Evolutionary conservation across 345 rosid species (phyloP).

Genomic region (Eucalyptus melliodora): DNA sequence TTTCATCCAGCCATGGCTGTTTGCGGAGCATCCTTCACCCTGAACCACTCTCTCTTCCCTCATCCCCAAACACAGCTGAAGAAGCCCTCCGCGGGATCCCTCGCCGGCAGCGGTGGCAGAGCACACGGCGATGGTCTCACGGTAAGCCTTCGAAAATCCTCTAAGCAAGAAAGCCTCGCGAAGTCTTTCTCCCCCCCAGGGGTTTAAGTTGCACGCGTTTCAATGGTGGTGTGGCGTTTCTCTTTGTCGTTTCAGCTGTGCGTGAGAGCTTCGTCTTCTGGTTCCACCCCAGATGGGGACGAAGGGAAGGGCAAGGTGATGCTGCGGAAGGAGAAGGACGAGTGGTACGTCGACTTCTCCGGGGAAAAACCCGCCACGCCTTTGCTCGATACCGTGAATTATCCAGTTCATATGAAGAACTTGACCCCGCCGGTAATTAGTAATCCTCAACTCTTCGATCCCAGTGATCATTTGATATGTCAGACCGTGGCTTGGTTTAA

Average conservation of each 20-base stretch:
- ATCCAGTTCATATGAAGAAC: conserved; percentile 73
- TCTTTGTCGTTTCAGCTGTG: conserved; percentile 9
- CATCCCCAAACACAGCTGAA: not conserved
- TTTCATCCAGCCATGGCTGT: not conserved
- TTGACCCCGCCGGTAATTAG: conserved; percentile 31
- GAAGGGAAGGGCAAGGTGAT: conserved; percentile 14
- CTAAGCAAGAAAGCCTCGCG: not conserved
- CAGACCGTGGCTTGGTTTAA: not conserved
- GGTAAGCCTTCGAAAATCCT: not conserved
- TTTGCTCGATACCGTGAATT: conserved; percentile 57
- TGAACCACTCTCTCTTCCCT: not conserved
- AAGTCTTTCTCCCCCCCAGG: not conserved
- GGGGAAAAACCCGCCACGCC: conserved; percentile 53
- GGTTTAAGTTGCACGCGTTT: not conserved
- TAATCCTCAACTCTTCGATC: not conserved
- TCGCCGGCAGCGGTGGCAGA: not conserved
- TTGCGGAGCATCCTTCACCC: not conserved
- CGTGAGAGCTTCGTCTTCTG: conserved; percentile 17
- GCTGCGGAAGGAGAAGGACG: conserved; percentile 17
- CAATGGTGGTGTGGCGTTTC: not conserved
- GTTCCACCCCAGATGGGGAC: conserved; percentile 11
- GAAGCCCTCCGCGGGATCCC: not conserved
- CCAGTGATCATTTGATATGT: not conserved
- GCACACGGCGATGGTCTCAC: not conserved
- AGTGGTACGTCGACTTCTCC: conserved; percentile 31